These are phyloP conservation scores for Podospora anserina DNA, from an alignment of 495 filamentous ascomycete species.

Conservation along the genomic window DNA sequence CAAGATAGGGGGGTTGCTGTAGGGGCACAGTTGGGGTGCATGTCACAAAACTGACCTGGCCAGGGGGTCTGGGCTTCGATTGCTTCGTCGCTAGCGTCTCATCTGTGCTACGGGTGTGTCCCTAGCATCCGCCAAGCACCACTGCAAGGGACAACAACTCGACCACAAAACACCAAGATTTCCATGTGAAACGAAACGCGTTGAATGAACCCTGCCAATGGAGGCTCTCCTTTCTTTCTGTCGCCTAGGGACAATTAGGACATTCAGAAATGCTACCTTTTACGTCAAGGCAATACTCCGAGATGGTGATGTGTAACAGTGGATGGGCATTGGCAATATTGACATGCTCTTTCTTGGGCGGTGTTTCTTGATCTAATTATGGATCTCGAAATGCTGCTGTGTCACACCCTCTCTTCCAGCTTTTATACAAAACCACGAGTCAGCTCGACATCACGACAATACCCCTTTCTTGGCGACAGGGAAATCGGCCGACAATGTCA, in stretches of 20 bases:
- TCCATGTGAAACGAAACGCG: slow-evolving; percentile 20
- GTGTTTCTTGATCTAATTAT: background rate
- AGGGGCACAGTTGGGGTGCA: slow-evolving; percentile 27
- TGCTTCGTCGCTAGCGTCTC: slow-evolving; percentile 4
- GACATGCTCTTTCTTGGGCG: background rate
- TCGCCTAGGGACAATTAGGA: background rate
- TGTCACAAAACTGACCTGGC: slow-evolving; percentile 14
- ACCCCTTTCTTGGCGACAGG: background rate
- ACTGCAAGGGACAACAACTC: slow-evolving; percentile 27
- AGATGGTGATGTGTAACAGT: background rate
- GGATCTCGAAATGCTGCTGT: background rate
- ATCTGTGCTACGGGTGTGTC: slow-evolving; percentile 17
- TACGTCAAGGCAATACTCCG: background rate
- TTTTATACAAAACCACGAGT: background rate
- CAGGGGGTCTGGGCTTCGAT: slow-evolving; percentile 11
- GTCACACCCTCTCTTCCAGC: background rate
- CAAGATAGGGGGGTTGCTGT: slow-evolving; percentile 35
- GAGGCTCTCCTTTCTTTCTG: background rate
- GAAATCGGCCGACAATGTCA: background rate
- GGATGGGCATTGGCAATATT: background rate
- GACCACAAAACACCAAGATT: slow-evolving; percentile 22
- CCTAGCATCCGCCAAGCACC: slow-evolving; percentile 20
- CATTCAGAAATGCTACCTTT: background rate
- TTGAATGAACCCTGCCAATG: background rate
- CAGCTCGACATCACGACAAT: background rate